Base-by-base conservation (phyloP, 768 basidiomycete species). In the Collybia sp. region DNA sequence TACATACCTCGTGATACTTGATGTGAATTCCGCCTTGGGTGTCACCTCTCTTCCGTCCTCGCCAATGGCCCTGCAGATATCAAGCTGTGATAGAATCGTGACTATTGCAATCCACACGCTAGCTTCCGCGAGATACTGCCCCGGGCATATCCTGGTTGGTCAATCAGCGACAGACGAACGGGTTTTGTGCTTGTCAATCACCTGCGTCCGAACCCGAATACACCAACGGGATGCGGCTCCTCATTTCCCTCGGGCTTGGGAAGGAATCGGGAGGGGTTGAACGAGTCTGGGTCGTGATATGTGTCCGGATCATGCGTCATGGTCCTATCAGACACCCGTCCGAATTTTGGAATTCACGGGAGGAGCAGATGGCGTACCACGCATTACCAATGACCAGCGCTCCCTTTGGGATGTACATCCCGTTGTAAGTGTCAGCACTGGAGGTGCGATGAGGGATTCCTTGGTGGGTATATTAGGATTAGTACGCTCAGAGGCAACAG, bases 61-160 rank as follows among this genome's bases (percentile, higher is more conserved):
- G 18, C 64, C 62, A 13, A 49, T 43, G 1, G 57, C 53, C 40
- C 59, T 66, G 12, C 44, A 39, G 34, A 71, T 43, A 13, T 43
- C 48, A 42, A 68, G 15, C 0, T 61, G 58, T 1, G 64, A 54
- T n/a, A 71, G 50, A 12, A 62, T 45, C 6, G 59, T 63, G 13
- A 55, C 65, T 15, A 68, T 42, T 2, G 57, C 49, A 5, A 61
- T 59, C 64, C 63, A 71, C 32, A 68, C 20, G 6, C 51, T 63
- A 16, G 58, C 56, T 9, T 63, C 56, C 12, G 62, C 70, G 2
- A 72, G 36, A 19, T 66, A 47, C 19, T 36, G 51, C n/a, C 71
- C 69, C 12, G 70, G 51, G 35, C 51, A 52, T n/a, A 49, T 49
- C 39, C 51, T 52, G 43, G 4, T 25, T 8, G 25, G 4, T 8